Evolutionary conservation across 129 eudicot genomes (phyloP), one percentile per base, ranked within the genome.

Genomic region (Artemisia argyi): DNA sequence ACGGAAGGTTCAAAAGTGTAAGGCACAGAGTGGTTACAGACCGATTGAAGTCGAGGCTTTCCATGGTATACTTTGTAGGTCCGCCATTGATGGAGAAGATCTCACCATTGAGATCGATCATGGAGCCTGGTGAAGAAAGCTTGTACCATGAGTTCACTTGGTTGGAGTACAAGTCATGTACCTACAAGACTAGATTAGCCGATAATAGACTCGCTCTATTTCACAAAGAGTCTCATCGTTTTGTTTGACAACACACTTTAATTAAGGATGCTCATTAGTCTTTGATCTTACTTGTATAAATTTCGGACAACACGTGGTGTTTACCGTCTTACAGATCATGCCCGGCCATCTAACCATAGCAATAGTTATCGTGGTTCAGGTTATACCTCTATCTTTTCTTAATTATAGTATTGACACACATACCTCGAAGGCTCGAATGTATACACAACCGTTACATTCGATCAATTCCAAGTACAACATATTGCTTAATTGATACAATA

Each of bases 41-140:
- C 26, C 17, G 60, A 13, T 8, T 63, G 73, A 77, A 77, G 53
- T 74, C 90, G 54, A 85, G 95, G 68, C 64, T 88, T 35, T 88
- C 95, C 32, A 88, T 88, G 95, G 83, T 88, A 49, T 88, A 73
- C 74, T 88, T 88, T 49, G 95, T 88, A 66, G 95, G 90, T 35
- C 90, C 95, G 3, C 82, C 90, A 5, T 61, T 80, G 73, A 73
- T 57, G 78, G 83, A 85, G 76, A 82, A 78, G 84, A 88, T 88
- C 42, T 30, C 86, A 52, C 90, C 95, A 35, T 65, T 88, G 19
- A 15, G n/a, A 15, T 66, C 84, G 39, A 46, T 88, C n/a, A 77
- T 88, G 85, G 85, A 78, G 30, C 70, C 73, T 10, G 90, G 79
- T 4, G 95, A 88, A 69, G 88, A 85, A 54, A 85, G 95, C 72